A percentile compares a stretch with the other conserved stretches of the same genome.
phyloP scores from a whole-genome alignment of 139 green algal genomes.

The Spirogloea muscicola region DNA sequence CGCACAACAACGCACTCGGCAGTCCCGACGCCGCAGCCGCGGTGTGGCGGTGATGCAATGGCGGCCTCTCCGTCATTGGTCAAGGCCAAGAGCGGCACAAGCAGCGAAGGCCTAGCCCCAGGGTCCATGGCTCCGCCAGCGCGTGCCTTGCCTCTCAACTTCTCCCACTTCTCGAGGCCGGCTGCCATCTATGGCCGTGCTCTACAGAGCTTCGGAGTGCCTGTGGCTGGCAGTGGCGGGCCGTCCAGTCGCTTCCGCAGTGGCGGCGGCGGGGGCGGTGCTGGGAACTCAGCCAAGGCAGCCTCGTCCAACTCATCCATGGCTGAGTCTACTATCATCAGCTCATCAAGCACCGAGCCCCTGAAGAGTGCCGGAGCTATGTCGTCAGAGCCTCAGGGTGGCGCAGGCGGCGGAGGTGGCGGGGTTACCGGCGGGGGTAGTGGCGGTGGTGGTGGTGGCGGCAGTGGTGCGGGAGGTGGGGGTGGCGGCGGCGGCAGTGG shows the following conservation, averaged over 20 bases:
- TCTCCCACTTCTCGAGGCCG: constrained; percentile 15
- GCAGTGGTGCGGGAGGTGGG: no score
- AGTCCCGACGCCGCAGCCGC: background rate
- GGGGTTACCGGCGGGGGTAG: no score
- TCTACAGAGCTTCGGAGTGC: background rate
- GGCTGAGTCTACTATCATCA: constrained; percentile 5
- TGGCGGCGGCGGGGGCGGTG: background rate
- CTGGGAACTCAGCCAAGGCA: background rate
- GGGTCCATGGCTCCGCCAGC: background rate
- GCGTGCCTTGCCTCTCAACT: constrained; percentile 1
- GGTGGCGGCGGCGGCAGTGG: no score
- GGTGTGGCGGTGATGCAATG: background rate
- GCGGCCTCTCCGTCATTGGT: background rate
- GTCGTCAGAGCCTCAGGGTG: no score
- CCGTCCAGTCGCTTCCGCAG: background rate
- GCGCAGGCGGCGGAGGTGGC: no score
- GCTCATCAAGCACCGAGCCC: no score
- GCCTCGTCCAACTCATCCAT: constrained; percentile 9
- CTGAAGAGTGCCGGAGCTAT: no score
- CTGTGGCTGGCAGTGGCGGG: constrained; percentile 3
- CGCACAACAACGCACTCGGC: background rate
- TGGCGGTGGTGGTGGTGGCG: no score
- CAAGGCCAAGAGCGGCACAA: no score
- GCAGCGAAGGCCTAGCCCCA: background rate
- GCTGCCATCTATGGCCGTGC: background rate